phyloP scores from a whole-genome alignment of 2,329 filamentous ascomycete genomes.

The Arthrinium puccinioides region DNA sequence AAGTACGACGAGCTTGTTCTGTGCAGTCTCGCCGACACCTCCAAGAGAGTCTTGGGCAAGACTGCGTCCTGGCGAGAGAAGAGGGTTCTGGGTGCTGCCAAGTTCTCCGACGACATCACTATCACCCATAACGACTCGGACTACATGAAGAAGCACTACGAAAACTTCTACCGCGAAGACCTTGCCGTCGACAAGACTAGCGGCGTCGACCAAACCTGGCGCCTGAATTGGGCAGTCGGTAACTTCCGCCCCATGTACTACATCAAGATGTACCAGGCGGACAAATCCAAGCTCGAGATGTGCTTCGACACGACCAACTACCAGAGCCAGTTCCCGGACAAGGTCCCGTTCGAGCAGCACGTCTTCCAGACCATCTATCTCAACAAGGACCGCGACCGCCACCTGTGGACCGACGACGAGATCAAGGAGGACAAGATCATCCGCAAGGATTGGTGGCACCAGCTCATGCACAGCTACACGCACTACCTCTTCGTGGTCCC shows the following conservation, averaged over 20 bases:
- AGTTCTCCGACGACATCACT: conserved; percentile 64
- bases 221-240: conserved; percentile 33
- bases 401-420: conserved; percentile 46
- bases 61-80: conserved; percentile 55
- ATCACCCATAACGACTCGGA: conserved; percentile 58
- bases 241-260: conserved; percentile 47
- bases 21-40: conserved; percentile 57
- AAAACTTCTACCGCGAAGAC: conserved; percentile 46
- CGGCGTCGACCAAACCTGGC: conserved; percentile 29
- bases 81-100: conserved; percentile 62
- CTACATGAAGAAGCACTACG: conserved; percentile 64
- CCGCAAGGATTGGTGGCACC: conserved; percentile 54
- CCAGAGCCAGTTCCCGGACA: conserved; percentile 52
- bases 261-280: conserved; percentile 45
- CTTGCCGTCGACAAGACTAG: conserved; percentile 26
- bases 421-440: conserved; percentile 48
- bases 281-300: conserved; percentile 47
- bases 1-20: conserved; percentile 60
- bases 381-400: conserved; percentile 46
- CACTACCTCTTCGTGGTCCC: conserved; percentile 55
- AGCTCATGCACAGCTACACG: conserved; percentile 51
- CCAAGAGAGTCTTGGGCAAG: conserved; percentile 51
- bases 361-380: conserved; percentile 45
- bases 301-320: conserved; percentile 48
- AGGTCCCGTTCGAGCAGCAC: conserved; percentile 28